These are phyloP conservation scores for Aspergillus affinis DNA, from an alignment of 495 filamentous ascomycete species.

Conservation along the genomic window DNA sequence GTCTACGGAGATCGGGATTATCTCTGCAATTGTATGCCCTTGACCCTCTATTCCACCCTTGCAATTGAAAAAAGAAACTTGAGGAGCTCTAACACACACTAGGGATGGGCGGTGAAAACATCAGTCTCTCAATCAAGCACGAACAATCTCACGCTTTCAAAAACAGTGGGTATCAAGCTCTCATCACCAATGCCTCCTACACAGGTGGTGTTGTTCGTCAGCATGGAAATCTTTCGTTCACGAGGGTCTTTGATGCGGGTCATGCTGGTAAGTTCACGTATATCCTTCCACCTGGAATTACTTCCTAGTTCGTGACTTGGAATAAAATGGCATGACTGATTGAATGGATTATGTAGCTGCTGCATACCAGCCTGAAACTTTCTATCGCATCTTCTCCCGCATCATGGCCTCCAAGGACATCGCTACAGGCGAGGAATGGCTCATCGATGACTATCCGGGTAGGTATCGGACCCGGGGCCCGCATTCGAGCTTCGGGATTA, in stretches of 20 bases:
- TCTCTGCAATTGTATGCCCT: not conserved
- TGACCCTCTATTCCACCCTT: not conserved
- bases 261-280: not conserved
- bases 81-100: not conserved
- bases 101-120: conserved; percentile 3
- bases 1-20: conserved; percentile 3
- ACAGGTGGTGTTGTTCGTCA: not conserved
- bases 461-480: not conserved
- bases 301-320: too few species aligned
- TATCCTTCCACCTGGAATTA: too few species aligned
- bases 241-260: not conserved
- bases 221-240: conserved; percentile 1
- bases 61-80: not conserved
- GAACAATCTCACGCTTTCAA: not conserved
- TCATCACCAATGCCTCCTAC: not conserved
- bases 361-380: not conserved
- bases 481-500: not conserved
- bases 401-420: conserved; percentile 2
- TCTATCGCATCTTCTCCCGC: not conserved
- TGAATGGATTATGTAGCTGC: not conserved
- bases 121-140: conserved; percentile 2
- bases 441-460: not conserved
- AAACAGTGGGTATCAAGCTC: not conserved
- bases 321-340: too few species aligned
- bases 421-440: conserved; percentile 1